These are phyloP conservation scores for Leishmania tarentolae DNA, from an alignment of 208 protist genomes.

Conservation along the genomic window DNA sequence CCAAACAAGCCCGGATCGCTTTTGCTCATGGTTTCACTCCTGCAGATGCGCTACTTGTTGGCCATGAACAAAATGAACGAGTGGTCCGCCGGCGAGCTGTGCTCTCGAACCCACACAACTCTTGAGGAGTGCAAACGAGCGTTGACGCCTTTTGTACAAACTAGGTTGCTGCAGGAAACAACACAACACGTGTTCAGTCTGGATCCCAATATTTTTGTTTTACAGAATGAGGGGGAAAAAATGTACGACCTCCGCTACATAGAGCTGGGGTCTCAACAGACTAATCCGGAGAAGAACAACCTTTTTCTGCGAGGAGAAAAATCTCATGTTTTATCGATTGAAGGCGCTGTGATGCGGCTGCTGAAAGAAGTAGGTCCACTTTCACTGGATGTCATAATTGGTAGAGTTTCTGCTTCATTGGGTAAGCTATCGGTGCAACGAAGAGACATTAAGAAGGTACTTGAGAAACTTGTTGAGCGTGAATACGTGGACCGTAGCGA, in stretches of 20 bases:
- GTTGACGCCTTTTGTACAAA: constrained; percentile 25
- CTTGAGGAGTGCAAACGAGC: constrained; percentile 24
- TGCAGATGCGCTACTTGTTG: constrained; percentile 27
- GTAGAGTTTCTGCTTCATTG: constrained; percentile 7
- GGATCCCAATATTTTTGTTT: background rate
- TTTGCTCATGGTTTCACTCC: constrained; percentile 25
- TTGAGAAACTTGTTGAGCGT: constrained; percentile 32
- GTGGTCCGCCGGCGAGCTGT: constrained; percentile 26
- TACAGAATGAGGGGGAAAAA: background rate
- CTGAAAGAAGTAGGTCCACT: constrained; percentile 25
- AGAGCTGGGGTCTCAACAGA: constrained; percentile 27
- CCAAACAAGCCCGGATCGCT: constrained; percentile 1
- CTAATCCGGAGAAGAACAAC: constrained; percentile 23
- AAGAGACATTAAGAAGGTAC: constrained; percentile 32
- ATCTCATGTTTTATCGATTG: constrained; percentile 24
- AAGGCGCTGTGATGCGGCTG: constrained; percentile 14
- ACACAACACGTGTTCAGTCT: constrained; percentile 8
- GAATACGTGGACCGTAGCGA: constrained; percentile 29
- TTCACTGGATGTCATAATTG: constrained; percentile 17
- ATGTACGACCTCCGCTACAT: constrained; percentile 24
- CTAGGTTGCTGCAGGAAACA: constrained; percentile 19
- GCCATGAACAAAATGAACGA: constrained; percentile 21
- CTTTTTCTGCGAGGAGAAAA: constrained; percentile 19
- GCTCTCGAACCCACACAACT: constrained; percentile 5
- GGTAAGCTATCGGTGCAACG: constrained; percentile 12